Evolutionary conservation across 345 rosid species (phyloP).

Genomic region (Laguncularia racemosa): DNA sequence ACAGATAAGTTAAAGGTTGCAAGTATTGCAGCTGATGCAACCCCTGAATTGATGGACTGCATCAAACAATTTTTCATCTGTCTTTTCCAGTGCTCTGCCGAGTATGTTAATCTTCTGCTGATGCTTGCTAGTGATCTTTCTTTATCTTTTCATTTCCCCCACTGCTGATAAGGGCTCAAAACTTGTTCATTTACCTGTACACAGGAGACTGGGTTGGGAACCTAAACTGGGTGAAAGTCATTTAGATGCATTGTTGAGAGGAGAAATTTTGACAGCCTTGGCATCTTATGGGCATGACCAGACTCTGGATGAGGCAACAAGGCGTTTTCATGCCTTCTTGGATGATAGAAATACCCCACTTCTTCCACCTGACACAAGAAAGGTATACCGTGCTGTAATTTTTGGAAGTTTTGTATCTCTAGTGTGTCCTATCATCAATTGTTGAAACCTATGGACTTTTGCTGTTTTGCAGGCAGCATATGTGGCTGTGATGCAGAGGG

Average conservation of each 20-base stretch:
- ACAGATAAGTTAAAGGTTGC: constrained; percentile 72
- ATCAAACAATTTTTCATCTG: constrained; percentile 51
- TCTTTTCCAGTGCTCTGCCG: constrained; percentile 59
- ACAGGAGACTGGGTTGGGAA: constrained; percentile 91
- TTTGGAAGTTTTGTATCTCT: background rate
- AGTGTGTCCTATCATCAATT: background rate
- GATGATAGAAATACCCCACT: constrained; percentile 73
- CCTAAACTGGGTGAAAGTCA: constrained; percentile 84
- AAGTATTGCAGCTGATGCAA: constrained; percentile 75
- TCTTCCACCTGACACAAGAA: constrained; percentile 83
- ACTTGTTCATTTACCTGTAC: constrained; percentile 7
- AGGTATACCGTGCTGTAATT: constrained; percentile 24
- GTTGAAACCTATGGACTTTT: background rate
- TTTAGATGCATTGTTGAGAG: constrained; percentile 89
- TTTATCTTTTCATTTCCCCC: background rate
- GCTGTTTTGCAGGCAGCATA: constrained; percentile 79
- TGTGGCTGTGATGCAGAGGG: constrained; percentile 78
- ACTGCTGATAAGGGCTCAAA: too few relatives aligned
- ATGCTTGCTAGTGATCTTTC: background rate
- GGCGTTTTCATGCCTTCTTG: constrained; percentile 68
- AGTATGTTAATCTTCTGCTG: constrained; percentile 37
- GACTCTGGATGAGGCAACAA: constrained; percentile 57
- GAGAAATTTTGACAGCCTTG: constrained; percentile 79
- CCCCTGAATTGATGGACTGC: constrained; percentile 40
- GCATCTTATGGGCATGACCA: constrained; percentile 61